These are phyloP conservation scores for Logfia minima DNA, from an alignment of 129 eudicot genomes.

Conservation along the genomic window DNA sequence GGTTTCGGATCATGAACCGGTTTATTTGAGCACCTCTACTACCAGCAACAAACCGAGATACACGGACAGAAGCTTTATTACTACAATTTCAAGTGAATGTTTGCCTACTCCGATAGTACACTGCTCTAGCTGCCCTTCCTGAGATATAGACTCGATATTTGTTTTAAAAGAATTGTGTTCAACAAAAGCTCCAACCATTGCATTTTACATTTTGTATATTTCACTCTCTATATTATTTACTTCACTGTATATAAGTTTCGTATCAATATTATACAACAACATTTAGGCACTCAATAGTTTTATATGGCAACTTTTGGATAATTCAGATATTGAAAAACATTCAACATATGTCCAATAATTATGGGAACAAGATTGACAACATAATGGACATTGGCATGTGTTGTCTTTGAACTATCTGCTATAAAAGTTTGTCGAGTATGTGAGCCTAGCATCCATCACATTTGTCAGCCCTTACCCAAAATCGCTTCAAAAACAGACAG, in stretches of 20 bases:
- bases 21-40: too few species aligned
- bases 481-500: not conserved
- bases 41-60: too few species aligned
- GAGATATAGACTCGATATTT: too few species aligned
- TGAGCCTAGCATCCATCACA: conserved; percentile 28
- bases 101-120: too few species aligned
- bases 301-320: not conserved
- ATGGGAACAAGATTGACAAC: conserved; percentile 34
- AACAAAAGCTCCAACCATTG: too few species aligned
- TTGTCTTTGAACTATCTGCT: conserved; percentile 6
- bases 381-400: conserved; percentile 34
- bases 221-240: too few species aligned
- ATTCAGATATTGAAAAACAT: not conserved
- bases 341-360: conserved; percentile 10
- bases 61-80: not conserved
- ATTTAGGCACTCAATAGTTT: not conserved
- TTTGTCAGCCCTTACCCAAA: conserved; percentile 19
- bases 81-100: not conserved
- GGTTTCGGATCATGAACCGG: too few species aligned
- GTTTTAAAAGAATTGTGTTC: too few species aligned
- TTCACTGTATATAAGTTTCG: too few species aligned
- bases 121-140: too few species aligned
- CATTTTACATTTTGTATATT: too few species aligned
- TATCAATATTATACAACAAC: too few species aligned
- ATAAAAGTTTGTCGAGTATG: conserved; percentile 15